Evolutionary conservation across 169 alveolate genomes (phyloP).

Genomic region (Plasmodium coatneyi): DNA sequence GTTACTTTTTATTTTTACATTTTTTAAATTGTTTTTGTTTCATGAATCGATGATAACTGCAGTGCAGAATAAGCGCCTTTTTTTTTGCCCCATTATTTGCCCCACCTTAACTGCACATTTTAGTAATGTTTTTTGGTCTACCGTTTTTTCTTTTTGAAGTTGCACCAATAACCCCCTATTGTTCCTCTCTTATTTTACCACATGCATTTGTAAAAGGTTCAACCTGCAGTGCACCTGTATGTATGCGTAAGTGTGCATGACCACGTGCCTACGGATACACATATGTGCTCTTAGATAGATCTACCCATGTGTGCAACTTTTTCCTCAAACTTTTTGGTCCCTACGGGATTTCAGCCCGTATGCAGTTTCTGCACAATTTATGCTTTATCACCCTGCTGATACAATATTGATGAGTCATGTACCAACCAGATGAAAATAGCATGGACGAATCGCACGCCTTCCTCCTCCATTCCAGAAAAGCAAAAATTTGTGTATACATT

Average conservation of each 20-base stretch:
- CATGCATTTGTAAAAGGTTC: neutral
- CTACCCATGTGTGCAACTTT: neutral
- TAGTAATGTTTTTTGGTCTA: neutral
- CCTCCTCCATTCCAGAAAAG: neutral
- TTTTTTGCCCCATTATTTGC: neutral
- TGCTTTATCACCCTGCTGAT: neutral
- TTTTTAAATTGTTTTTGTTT: slow-evolving; percentile 62
- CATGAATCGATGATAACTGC: neutral
- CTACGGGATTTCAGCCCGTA: neutral
- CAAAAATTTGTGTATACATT: neutral
- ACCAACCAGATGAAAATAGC: neutral
- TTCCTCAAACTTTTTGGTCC: neutral
- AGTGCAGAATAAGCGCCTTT: neutral
- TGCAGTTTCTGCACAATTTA: neutral
- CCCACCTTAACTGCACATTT: neutral
- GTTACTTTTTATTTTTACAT: neutral
- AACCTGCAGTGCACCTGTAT: neutral
- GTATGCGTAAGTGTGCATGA: neutral
- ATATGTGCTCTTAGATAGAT: neutral
- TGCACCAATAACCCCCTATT: neutral
- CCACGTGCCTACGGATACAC: neutral
- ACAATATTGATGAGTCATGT: neutral
- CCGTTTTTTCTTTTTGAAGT: neutral
- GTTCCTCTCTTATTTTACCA: neutral
- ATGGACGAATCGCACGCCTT: neutral